These are phyloP conservation scores for Trypanosoma melophagium DNA, from an alignment of 208 protist genomes.

Conservation along the genomic window DNA sequence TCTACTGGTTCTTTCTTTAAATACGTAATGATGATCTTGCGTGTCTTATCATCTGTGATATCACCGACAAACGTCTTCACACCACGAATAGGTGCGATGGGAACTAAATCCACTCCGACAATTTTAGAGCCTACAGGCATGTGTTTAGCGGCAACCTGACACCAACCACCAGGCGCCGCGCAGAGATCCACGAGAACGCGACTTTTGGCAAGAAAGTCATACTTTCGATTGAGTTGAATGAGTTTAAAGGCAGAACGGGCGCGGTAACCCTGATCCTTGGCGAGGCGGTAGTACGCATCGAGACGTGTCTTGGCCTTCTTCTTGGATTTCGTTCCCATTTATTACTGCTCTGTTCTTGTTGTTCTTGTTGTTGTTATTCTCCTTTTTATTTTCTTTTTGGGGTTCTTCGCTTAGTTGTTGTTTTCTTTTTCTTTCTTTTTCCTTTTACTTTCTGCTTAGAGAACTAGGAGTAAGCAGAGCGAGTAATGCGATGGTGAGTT, in stretches of 20 bases:
- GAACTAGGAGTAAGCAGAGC: too few species aligned
- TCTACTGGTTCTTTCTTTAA: conserved; percentile 94
- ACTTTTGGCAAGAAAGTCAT: conserved; percentile 96
- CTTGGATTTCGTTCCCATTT: conserved; percentile 89
- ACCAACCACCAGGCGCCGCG: conserved; percentile 98
- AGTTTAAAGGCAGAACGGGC: conserved; percentile 99
- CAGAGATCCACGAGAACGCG: conserved; percentile 94
- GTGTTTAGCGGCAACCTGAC: conserved; percentile 94
- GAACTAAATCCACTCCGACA: conserved; percentile 97
- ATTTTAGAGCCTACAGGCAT: conserved; percentile 96
- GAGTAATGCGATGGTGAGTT: conserved; percentile 1
- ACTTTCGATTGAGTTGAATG: conserved; percentile 99
- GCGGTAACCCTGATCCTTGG: conserved; percentile 98
- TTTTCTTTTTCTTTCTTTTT: not conserved
- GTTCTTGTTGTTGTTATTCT: conserved; percentile 8
- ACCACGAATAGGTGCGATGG: conserved; percentile 97
- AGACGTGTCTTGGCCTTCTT: conserved; percentile 92
- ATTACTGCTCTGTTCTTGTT: not conserved
- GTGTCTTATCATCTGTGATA: conserved; percentile 98
- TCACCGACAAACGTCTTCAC: conserved; percentile 96
- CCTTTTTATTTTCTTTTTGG: conserved; percentile 19
- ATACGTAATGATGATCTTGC: conserved; percentile 90
- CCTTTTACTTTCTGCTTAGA: too few species aligned
- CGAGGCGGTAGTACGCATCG: conserved; percentile 97
- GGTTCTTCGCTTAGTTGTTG: not conserved